phyloP scores from a whole-genome alignment of 768 basidiomycete genomes.

The Boletus rufocinnamomeus region DNA sequence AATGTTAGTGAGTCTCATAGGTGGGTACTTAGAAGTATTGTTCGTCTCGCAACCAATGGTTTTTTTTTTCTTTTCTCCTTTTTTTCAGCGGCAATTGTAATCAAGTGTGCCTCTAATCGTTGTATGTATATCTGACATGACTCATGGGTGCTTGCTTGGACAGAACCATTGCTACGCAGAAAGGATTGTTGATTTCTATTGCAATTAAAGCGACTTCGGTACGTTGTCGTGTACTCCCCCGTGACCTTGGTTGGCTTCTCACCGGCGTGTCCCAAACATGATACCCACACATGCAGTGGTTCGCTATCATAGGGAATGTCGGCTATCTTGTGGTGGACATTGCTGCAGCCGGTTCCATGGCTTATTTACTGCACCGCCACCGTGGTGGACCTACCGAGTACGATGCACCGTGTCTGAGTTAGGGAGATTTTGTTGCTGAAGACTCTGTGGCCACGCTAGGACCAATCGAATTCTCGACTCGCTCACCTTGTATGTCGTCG shows the following conservation, averaged over 20 bases:
- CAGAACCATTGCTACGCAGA: background rate
- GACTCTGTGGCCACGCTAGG: background rate
- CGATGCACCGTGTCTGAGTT: background rate
- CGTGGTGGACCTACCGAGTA: background rate
- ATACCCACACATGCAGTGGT: background rate
- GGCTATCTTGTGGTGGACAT: background rate
- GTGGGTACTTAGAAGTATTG: background rate
- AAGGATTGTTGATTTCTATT: too few species aligned
- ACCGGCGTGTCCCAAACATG: background rate
- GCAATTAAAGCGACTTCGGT: background rate
- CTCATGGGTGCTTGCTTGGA: background rate
- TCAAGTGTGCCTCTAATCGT: background rate
- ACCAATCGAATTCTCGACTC: background rate
- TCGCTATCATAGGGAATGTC: background rate
- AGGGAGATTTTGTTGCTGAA: background rate
- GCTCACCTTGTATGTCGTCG: slow-evolving; percentile 1
- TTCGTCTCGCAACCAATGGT: background rate
- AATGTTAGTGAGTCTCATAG: background rate
- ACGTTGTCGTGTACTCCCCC: background rate
- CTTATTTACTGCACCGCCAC: background rate
- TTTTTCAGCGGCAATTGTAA: background rate
- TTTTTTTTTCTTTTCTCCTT: too few species aligned
- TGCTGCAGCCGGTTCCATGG: background rate
- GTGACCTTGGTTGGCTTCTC: background rate
- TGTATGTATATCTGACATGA: background rate